phyloP scores from a whole-genome alignment of 306 rosid genomes.

The Hippophae tibetana region DNA sequence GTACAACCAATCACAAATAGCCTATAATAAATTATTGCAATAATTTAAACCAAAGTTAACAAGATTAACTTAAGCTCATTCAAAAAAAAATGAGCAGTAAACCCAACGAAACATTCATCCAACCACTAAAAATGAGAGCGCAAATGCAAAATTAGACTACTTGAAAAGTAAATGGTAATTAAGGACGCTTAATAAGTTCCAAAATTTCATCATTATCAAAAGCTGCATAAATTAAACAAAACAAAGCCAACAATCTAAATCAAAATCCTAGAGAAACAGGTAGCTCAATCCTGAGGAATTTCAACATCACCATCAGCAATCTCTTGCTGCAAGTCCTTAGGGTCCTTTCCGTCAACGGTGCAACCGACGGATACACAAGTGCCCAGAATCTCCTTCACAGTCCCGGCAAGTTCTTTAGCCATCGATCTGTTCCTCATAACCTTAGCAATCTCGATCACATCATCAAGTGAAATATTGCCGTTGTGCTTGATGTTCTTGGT shows the following conservation, averaged over 20 bases:
- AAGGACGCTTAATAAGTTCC: no score
- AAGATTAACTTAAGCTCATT: no score
- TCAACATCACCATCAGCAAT: conserved; percentile 70
- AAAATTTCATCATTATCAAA: no score
- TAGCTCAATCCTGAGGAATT: conserved; percentile 61
- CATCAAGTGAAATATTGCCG: conserved; percentile 74
- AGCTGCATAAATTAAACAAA: background rate
- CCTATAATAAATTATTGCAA: no score
- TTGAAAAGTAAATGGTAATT: no score
- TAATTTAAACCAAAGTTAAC: no score
- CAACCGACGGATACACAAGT: conserved; percentile 92
- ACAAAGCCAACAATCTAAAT: background rate
- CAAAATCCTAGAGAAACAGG: background rate
- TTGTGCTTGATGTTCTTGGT: conserved; percentile 68
- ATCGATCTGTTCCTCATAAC: conserved; percentile 65
- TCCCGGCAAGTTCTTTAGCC: conserved; percentile 71
- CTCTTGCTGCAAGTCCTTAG: conserved; percentile 85
- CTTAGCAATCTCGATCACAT: conserved; percentile 85
- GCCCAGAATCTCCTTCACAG: conserved; percentile 74
- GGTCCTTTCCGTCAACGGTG: conserved; percentile 76
- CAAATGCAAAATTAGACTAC: no score
- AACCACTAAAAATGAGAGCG: no score
- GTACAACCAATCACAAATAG: no score
- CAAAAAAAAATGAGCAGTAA: no score
- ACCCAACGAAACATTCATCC: no score